Evolutionary conservation across 257 asterid genomes (phyloP), one percentile per base, ranked within the genome.

Genomic region (Osmanthus fragrans): DNA sequence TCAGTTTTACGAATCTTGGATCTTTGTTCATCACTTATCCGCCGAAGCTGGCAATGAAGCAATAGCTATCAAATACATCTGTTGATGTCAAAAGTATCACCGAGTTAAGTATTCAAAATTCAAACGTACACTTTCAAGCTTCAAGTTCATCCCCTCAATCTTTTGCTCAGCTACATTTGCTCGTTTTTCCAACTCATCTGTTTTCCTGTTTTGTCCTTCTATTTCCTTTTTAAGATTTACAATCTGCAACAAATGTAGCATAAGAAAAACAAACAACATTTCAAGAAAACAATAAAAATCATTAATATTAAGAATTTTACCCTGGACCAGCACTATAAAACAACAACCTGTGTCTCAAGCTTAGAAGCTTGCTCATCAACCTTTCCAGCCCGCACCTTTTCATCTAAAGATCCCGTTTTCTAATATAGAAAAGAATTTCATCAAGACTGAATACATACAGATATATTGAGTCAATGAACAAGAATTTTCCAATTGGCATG

Each of bases 51-150:
- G 71, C 16, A 72, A 71, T 54, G n/a, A 56, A 10, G 56, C 63
- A 72, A 74, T 15, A 70, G 19, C 25, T 9, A 79, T 73, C 73
- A 45, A 66, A 66, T 37, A 1, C 13, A 70, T 33, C 15, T 27
- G 30, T 73, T 15, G 16, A 37, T 8, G 33, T 37, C 37, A 68
- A 60, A 51, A 75, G 18, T 8, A 32, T 8, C 36, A 63, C 7
- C 11, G 5, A 69, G 51, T 32, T 67, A 30, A 66, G 25, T 19
- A 49, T 32, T 16, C n/a, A 27, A 40, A 34, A 16, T 63, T 25
- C 19, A 29, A 58, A 65, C 82, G 49, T 81, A 85, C 92, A 78
- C 78, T 80, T 81, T 86, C 85, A 81, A 86, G 87, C 71, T 86
- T 86, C 63, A 56, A 39, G 76, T 78, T 86, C 85, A 83, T 51